phyloP scores from a whole-genome alignment of 192 early-diverging fungal species.

The Rhizophagus prolifer region DNA sequence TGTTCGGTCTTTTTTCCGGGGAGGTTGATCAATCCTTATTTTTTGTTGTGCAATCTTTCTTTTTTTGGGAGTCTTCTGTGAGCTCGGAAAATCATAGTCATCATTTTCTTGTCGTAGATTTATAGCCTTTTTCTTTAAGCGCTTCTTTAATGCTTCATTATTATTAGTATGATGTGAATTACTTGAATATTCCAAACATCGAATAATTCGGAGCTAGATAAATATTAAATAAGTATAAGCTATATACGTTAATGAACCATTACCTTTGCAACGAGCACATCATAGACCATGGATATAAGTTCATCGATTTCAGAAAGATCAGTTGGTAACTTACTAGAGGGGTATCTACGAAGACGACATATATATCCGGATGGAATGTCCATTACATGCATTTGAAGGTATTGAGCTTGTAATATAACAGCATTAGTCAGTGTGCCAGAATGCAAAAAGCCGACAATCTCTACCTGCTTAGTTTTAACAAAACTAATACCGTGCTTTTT shows the following conservation, averaged over 20 bases:
- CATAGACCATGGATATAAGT: constrained; percentile 1
- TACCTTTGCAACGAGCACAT: constrained; percentile 26
- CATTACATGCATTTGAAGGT: constrained; percentile 22
- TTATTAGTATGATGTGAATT: too few relatives aligned
- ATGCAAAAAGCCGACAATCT: constrained; percentile 28
- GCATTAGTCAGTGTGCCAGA: not conserved
- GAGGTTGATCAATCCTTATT: too few relatives aligned
- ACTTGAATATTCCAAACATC: too few relatives aligned
- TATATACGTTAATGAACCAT: constrained; percentile 5
- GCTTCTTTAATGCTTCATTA: too few relatives aligned
- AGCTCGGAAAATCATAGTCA: too few relatives aligned
- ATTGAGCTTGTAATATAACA: constrained; percentile 24
- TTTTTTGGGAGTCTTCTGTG: too few relatives aligned
- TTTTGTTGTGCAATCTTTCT: too few relatives aligned
- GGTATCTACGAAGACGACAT: constrained; percentile 25
- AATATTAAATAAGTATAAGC: constrained; percentile 26
- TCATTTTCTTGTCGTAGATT: too few relatives aligned
- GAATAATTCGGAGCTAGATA: constrained; percentile 19
- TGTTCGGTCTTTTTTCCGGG: too few relatives aligned
- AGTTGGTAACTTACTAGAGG: constrained; percentile 1
- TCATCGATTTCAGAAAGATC: constrained; percentile 14
- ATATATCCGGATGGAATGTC: constrained; percentile 24
- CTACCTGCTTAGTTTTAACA: constrained; percentile 8
- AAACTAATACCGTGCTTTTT: constrained; percentile 12
- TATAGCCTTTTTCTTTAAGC: too few relatives aligned